phyloP scores from a whole-genome alignment of 2,329 filamentous ascomycete genomes.

The Bisporella sp. region DNA sequence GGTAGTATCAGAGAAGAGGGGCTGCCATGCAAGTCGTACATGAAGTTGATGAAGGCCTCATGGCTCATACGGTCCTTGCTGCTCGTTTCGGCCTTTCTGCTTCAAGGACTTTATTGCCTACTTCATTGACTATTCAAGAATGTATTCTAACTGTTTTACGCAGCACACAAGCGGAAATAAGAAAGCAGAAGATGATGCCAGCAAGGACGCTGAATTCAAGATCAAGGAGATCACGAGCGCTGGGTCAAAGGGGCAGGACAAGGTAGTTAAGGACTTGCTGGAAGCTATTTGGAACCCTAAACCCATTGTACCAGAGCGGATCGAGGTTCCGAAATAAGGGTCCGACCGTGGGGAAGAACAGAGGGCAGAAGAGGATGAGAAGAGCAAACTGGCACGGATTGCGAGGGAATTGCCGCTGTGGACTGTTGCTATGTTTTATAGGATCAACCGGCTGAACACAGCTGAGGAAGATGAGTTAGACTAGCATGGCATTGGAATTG shows the following conservation, averaged over 20 bases:
- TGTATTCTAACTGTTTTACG: conserved; percentile 3
- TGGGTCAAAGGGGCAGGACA: conserved; percentile 70
- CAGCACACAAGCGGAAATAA: conserved; percentile 91
- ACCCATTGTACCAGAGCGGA: conserved; percentile 51
- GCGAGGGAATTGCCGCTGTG: not conserved
- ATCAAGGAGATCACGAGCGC: conserved; percentile 76
- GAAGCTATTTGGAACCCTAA: conserved; percentile 79
- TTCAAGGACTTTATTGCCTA: not conserved
- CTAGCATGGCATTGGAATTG: conserved; percentile 16
- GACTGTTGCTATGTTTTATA: not conserved
- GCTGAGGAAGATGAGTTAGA: conserved; percentile 11
- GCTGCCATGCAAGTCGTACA: too few species aligned
- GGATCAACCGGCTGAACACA: not conserved
- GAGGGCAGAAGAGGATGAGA: not conserved
- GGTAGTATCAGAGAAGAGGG: too few species aligned
- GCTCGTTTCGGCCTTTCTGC: too few species aligned
- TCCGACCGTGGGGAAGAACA: not conserved
- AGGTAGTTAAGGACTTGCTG: conserved; percentile 78
- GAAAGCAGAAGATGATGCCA: conserved; percentile 70
- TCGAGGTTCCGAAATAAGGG: conserved; percentile 25
- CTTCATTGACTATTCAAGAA: not conserved
- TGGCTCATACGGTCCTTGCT: too few species aligned
- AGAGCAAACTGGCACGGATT: not conserved
- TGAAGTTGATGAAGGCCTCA: too few species aligned
- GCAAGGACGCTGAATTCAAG: conserved; percentile 73